A percentile compares a stretch with the other conserved stretches of the same genome.
These are phyloP conservation scores for Clarireedia monteithiana DNA, from an alignment of 2,329 filamentous ascomycete species.

Conservation along the genomic window DNA sequence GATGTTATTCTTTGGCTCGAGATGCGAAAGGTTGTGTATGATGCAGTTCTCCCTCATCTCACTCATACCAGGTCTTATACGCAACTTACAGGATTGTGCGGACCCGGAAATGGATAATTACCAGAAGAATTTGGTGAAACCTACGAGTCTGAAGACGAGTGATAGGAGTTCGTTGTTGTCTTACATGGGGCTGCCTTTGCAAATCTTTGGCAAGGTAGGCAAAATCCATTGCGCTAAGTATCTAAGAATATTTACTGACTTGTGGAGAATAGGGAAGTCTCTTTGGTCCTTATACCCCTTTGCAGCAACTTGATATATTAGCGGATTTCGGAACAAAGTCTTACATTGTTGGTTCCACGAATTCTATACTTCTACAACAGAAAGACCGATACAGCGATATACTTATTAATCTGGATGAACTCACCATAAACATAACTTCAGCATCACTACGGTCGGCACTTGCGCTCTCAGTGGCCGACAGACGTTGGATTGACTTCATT, in stretches of 20 bases:
- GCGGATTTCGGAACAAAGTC: conserved; percentile 93
- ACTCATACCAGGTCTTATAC: conserved; percentile 84
- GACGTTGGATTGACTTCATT: conserved; percentile 93
- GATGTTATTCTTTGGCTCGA: conserved; percentile 99
- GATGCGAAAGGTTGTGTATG: conserved; percentile 94
- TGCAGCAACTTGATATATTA: conserved; percentile 90
- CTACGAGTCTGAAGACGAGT: conserved; percentile 83
- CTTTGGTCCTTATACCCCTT: conserved; percentile 91
- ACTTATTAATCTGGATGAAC: conserved; percentile 90
- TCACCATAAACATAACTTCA: conserved; percentile 76
- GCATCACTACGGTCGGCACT: conserved; percentile 69
- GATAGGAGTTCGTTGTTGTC: conserved; percentile 82
- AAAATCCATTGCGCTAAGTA: no score
- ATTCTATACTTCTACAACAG: conserved; percentile 87
- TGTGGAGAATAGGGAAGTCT: conserved; percentile 61
- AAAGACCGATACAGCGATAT: conserved; percentile 95
- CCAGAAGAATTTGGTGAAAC: conserved; percentile 64
- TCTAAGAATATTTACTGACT: neutral
- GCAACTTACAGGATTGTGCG: conserved; percentile 88
- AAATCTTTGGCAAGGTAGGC: conserved; percentile 82
- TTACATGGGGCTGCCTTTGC: conserved; percentile 91
- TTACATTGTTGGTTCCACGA: conserved; percentile 95
- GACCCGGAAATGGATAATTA: conserved; percentile 87
- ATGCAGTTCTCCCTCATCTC: conserved; percentile 96
- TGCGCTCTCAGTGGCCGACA: conserved; percentile 73